Conservation (phyloP, 2,329 filamentous ascomycete genomes). For the Talaromyces sp. region DNA sequence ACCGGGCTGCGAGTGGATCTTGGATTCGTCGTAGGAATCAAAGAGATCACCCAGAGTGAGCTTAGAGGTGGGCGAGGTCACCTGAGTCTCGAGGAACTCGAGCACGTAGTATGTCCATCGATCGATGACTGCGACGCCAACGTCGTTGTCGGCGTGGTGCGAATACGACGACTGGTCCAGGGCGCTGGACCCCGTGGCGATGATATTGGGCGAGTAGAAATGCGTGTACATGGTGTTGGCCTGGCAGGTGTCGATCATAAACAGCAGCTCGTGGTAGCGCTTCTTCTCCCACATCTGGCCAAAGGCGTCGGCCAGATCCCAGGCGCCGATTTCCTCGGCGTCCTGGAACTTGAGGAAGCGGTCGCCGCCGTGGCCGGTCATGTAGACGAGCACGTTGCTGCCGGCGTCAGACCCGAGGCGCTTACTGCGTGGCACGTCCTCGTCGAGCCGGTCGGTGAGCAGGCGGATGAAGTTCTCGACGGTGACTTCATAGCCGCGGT, state of each 20-base stretch:
- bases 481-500: slow-evolving; percentile 95
- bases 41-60: slow-evolving; percentile 91
- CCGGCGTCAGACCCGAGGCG: slow-evolving; percentile 88
- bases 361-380: slow-evolving; percentile 97
- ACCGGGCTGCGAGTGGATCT: slow-evolving; percentile 90
- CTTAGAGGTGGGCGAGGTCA: slow-evolving; percentile 78
- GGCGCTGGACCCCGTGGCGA: slow-evolving; percentile 93
- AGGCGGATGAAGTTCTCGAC: slow-evolving; percentile 98
- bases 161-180: slow-evolving; percentile 96
- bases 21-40: slow-evolving; percentile 88
- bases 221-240: slow-evolving; percentile 99
- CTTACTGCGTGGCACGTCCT: slow-evolving; percentile 93
- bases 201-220: slow-evolving; percentile 96
- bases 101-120: slow-evolving; percentile 98
- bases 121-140: slow-evolving; percentile 96
- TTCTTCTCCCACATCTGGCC: slow-evolving; percentile 99
- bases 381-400: slow-evolving; percentile 96
- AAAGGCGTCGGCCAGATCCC: slow-evolving; percentile 93
- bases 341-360: slow-evolving; percentile 99
- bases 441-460: slow-evolving; percentile 86
- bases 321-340: slow-evolving; percentile 92
- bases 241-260: slow-evolving; percentile 99
- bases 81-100: slow-evolving; percentile 88
- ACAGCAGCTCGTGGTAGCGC: slow-evolving; percentile 94
- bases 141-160: slow-evolving; percentile 96